These are phyloP conservation scores for Ogataea kodamae DNA, from an alignment of 805 yeast genomes.

Conservation along the genomic window DNA sequence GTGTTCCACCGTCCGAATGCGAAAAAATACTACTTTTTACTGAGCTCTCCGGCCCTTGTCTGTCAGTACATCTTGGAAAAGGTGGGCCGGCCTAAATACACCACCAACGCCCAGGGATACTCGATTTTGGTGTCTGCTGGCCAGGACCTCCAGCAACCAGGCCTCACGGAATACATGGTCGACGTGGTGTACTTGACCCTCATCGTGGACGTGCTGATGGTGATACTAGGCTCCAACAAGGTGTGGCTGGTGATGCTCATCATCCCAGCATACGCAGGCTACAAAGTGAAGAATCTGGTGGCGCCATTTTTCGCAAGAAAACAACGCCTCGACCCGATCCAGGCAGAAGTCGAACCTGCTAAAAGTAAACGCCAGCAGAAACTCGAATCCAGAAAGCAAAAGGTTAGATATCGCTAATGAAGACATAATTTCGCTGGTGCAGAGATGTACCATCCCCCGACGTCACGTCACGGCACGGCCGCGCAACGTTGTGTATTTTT, in stretches of 20 bases:
- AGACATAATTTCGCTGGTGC: constrained; percentile 7
- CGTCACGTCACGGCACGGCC: too few species aligned
- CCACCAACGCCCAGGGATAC: constrained; percentile 37
- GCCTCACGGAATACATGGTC: constrained; percentile 69
- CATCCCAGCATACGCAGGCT: constrained; percentile 51
- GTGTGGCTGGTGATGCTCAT: constrained; percentile 55
- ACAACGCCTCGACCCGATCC: constrained; percentile 14
- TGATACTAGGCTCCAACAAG: constrained; percentile 51
- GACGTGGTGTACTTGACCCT: constrained; percentile 67
- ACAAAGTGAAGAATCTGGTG: constrained; percentile 42
- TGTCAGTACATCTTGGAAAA: constrained; percentile 53
- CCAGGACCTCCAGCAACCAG: constrained; percentile 55
- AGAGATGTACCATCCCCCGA: too few species aligned
- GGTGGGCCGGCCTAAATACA: constrained; percentile 56
- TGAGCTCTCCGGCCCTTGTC: constrained; percentile 40
- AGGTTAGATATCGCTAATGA: constrained; percentile 5
- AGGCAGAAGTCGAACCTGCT: constrained; percentile 17
- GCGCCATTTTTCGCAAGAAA: constrained; percentile 23
- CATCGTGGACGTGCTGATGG: constrained; percentile 50
- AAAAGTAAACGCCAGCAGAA: constrained; percentile 38
- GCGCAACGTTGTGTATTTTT: too few species aligned
- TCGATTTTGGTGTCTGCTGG: constrained; percentile 47
- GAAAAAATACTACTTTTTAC: constrained; percentile 40
- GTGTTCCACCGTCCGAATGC: constrained; percentile 44
- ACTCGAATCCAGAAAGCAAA: constrained; percentile 33